Conservation (phyloP, 441 rosid genomes). For the Raphanus hybrid region DNA sequence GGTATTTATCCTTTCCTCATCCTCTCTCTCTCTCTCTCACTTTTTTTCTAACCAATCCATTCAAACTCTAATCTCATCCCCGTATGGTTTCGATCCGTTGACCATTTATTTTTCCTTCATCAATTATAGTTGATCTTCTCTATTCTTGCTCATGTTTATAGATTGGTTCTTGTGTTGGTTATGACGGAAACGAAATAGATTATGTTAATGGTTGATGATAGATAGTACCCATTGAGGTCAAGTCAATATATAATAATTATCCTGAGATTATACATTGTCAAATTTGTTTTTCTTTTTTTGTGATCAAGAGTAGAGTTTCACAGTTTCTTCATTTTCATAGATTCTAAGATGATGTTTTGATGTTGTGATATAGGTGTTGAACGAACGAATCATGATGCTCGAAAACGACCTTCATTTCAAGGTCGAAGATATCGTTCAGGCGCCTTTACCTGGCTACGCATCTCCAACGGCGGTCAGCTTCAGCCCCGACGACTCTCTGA, state of each 20-base stretch:
- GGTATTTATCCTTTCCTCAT: background rate
- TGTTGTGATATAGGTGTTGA: too few species aligned
- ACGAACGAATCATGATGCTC: too few species aligned
- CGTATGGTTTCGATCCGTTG: background rate
- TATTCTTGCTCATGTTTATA: background rate
- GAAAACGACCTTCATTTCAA: conserved; percentile 24
- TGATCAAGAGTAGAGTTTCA: too few species aligned
- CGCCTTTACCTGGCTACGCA: conserved; percentile 88
- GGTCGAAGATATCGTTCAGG: conserved; percentile 82
- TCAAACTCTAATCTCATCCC: background rate
- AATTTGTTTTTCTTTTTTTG: too few species aligned
- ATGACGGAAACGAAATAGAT: too few species aligned
- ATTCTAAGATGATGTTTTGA: too few species aligned
- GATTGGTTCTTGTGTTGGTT: background rate
- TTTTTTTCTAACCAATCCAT: background rate
- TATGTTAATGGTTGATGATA: too few species aligned
- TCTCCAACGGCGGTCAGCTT: conserved; percentile 80
- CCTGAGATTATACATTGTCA: too few species aligned
- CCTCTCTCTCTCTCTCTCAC: background rate
- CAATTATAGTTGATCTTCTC: background rate
- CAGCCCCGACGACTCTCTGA: conserved; percentile 79
- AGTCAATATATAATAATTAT: too few species aligned
- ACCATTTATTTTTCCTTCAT: background rate
- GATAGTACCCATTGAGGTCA: too few species aligned
- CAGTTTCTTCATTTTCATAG: too few species aligned